Evolutionary conservation across 2,329 filamentous ascomycete genomes (phyloP), one percentile per base, ranked within the genome.

Genomic region (Diplodia seriata): DNA sequence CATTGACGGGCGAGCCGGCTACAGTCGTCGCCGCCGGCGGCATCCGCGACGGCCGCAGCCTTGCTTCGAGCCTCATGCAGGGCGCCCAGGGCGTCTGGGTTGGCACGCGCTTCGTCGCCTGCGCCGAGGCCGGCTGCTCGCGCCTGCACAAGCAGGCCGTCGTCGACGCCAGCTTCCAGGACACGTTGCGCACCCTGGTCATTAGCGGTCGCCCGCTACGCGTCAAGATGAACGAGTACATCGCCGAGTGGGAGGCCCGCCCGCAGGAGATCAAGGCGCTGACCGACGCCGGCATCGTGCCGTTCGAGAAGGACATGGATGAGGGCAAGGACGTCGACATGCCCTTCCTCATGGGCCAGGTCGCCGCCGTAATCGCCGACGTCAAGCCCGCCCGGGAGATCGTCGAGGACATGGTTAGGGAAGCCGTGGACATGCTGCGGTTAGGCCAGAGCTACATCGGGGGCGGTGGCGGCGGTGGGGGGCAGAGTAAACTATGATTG

Each of bases 271-370:
- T 97, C 74, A 88, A 86, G 80, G 85, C 87, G 78, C 82, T 97
- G 76, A 94, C 91, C 40, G 88, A 90, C 43, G 83, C 85, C 72
- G 94, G 94, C 0, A 81, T 97, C 36, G 90, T 96, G 69, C 94
- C 94, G 0, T 83, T 97, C 70, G 87, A 90, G 80, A 85, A 92
- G 75, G 94, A 98, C 76, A 83, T 97, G 74, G 92, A 97, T 61
- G 85, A 93, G 66, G 91, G 90, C 1, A 90, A 89, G 67, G 93
- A 97, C 50, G 83, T 97, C 14, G 94, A 97, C 75, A 83, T 91
- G 67, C 94, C 94, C 14, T 93, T 94, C 79, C 77, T 97, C 75
- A 97, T 97, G 94, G 94, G 94, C 1, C 93, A 97, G 81, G 94
- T 97, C 9, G 91, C 93, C 0, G 94, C 91, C 1, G 85, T 89